Evolutionary conservation across 192 early-diverging fungal species (phyloP).

Genomic region (Backusella macrospora): DNA sequence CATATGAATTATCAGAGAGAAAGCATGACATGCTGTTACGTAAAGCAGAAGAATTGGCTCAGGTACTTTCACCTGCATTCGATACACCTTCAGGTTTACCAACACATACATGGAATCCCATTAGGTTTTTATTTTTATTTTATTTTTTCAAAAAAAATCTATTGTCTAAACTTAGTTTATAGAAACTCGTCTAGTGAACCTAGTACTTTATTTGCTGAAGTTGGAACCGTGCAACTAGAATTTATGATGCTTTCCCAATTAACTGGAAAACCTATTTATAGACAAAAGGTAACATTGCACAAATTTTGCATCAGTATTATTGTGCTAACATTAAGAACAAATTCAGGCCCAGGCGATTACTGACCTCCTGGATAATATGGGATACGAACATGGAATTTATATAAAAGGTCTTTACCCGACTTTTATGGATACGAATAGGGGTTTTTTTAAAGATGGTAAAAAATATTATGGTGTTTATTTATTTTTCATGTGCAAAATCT

Average conservation of each 20-base stretch:
- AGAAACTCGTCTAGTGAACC: background rate
- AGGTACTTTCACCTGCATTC: slow-evolving; percentile 72
- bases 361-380: slow-evolving; percentile 33
- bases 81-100: slow-evolving; percentile 68
- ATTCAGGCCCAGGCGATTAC: slow-evolving; percentile 38
- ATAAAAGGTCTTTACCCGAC: slow-evolving; percentile 70
- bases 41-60: slow-evolving; percentile 72
- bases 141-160: background rate
- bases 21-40: slow-evolving; percentile 51
- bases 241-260: slow-evolving; percentile 78
- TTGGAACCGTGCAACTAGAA: slow-evolving; percentile 72
- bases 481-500: too few relatives aligned
- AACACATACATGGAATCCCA: slow-evolving; percentile 56
- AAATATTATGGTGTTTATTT: slow-evolving; percentile 3
- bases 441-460: slow-evolving; percentile 34
- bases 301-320: background rate
- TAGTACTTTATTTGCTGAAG: slow-evolving; percentile 21
- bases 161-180: background rate
- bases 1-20: slow-evolving; percentile 83
- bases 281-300: slow-evolving; percentile 49
- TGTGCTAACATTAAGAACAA: background rate
- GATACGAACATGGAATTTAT: slow-evolving; percentile 27
- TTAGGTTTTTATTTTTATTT: slow-evolving; percentile 1
- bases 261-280: slow-evolving; percentile 68
- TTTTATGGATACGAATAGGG: slow-evolving; percentile 42